Base-by-base conservation (phyloP, 2,329 filamentous ascomycete genomes). In the Alternaria atra region DNA sequence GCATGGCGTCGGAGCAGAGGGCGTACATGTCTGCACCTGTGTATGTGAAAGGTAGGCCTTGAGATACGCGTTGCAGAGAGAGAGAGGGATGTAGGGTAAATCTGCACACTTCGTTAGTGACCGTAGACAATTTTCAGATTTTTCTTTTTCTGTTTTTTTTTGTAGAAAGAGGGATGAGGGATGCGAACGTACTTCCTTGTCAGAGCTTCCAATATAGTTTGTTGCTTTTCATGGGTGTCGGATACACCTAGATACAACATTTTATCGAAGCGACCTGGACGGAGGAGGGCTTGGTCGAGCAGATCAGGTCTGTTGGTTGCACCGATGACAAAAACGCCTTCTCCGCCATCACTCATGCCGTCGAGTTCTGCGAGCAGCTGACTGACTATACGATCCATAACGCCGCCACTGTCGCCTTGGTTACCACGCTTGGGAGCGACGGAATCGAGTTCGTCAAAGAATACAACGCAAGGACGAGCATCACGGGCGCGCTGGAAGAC, bases 21-120 rank as follows among this genome's bases (percentile, higher is more conserved):
- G 95, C 95, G 80, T 99, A 99, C 75, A 99, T 90, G 81, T 99
- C 95, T 64, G 95, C 95, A 73, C 95, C 95, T 0, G 95, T 99
- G 81, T 97, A 99, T 3, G 94, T 98, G 77, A 97, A 95, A 0
- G 95, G 95, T 4, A 99, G 86, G 10, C 85, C 85, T 52, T 91
- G 85, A 4, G 94, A 91, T 47, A 99, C 88, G 7, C 87, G 82
- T 27, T 85, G 78, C 10, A 99, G 87, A 10, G 92, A 95, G 47
- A 97, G 84, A 1, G 88, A 85, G 0, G 93, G 92, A 65, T 93
- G 85, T 53, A 98, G 88, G 2, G 90, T 91, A 80, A 99, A 99
- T 81, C 91, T 94, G 20, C 20, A 20, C 2, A 20, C 20, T 20
- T 20, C 20, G 20, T 20, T 20, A 20, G 20, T 20, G 2, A 20